Base-by-base conservation (phyloP, 176 grass and related monocot genomes). In the Cenchrus fungigraminus region DNA sequence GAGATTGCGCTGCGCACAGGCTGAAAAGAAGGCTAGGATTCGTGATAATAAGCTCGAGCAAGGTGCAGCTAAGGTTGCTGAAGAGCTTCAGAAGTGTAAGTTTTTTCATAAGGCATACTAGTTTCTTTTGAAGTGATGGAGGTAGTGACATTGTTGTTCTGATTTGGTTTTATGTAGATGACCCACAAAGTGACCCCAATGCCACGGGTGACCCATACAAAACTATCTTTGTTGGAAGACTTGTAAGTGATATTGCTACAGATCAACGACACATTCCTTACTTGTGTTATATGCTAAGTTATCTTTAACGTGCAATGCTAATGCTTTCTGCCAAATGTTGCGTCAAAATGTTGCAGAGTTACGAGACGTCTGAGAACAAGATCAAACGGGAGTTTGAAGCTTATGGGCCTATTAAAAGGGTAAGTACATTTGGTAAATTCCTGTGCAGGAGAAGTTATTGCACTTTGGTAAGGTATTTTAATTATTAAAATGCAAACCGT, bases 391-490 rank as follows among this genome's bases (percentile, higher is more conserved):
- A 97, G 85, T 97, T 97, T 90, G 94, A 97, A 94, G 87, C 89
- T 70, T 97, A 94, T 91, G 94, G 94, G 46, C 94, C 94, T 86
- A 88, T 97, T 88, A 97, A 97, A 91, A 91, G 91, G 94, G 94
- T 97, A 92, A 90, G 94, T 97, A 81, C 69, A 90, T 61, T 20
- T 82, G 89, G 80, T 82, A 65, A 79, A 85, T 86, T 63, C 54
- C 76, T 79, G 86, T 79, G 77, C 82, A 93, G 91, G 86, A 53
- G 60, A 80, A 83, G 75, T 86, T 95, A 82, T 86, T 86, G 81
- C 55, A 78, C 52, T 91, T 87, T 90, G 86, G 83, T 94, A 92
- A 94, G 92, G 76, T 88, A 50, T 86, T 88, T 84, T 16, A 6
- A n/a, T 88, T 73, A 62, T 77, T 81, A 52, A 31, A 65, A 72